Percentiles rank a stretch among this genome's conserved stretches.
Conservation (phyloP, 345 rosid genomes). For the Limnanthes douglasii region DNA sequence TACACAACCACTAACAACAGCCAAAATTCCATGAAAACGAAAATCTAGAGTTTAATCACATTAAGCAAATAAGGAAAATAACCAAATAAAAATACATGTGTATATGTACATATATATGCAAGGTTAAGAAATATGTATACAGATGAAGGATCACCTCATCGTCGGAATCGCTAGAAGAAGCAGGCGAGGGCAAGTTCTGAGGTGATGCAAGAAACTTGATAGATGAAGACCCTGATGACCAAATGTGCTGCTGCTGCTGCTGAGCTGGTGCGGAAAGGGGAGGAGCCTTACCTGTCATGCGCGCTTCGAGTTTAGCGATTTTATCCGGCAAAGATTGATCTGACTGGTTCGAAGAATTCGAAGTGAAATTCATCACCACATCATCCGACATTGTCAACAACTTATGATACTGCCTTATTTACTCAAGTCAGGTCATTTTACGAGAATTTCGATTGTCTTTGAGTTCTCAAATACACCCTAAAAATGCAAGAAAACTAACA, state of each 20-base stretch:
- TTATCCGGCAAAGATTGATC: slow-evolving; percentile 89
- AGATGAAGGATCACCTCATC: slow-evolving; percentile 56
- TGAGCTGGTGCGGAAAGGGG: slow-evolving; percentile 12
- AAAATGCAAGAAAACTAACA: too few relatives aligned
- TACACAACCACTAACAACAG: too few relatives aligned
- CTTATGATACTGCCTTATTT: background rate
- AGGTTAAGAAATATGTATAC: background rate
- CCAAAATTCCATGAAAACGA: too few relatives aligned
- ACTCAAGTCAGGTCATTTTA: slow-evolving; percentile 4
- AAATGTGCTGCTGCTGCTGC: slow-evolving; percentile 15
- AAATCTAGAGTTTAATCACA: too few relatives aligned
- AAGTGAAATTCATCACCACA: slow-evolving; percentile 74
- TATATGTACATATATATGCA: background rate
- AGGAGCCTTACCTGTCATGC: slow-evolving; percentile 75
- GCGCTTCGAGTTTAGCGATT: slow-evolving; percentile 99
- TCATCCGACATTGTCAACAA: slow-evolving; percentile 69
- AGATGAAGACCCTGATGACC: slow-evolving; percentile 42
- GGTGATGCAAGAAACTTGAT: slow-evolving; percentile 24
- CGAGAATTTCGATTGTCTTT: background rate
- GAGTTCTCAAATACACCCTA: background rate
- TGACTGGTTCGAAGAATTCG: slow-evolving; percentile 93
- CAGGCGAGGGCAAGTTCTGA: slow-evolving; percentile 28
- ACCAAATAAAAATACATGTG: too few relatives aligned
- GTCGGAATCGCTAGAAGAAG: slow-evolving; percentile 79
- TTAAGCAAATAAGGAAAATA: background rate